Evolutionary conservation across 257 asterid genomes (phyloP).

Genomic region (Solanum raphanifolium): DNA sequence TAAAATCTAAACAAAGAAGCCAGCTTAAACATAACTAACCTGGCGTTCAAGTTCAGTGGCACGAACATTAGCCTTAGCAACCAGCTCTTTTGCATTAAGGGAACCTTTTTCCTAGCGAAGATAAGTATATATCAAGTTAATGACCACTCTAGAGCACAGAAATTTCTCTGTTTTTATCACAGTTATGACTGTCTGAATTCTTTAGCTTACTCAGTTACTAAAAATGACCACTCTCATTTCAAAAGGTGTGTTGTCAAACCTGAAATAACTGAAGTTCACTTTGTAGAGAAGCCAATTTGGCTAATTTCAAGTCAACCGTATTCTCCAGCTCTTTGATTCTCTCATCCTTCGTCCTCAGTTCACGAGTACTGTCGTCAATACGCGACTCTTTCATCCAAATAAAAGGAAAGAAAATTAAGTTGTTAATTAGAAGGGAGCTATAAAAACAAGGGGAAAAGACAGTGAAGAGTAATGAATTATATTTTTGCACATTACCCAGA

Average conservation of each 20-base stretch:
- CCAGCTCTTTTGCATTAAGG: slow-evolving; percentile 11
- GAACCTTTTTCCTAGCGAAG: slow-evolving; percentile 19
- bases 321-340: slow-evolving; percentile 22
- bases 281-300: slow-evolving; percentile 23
- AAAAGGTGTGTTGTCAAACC: slow-evolving; percentile 8
- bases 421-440: neutral
- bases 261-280: slow-evolving; percentile 15
- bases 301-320: slow-evolving; percentile 25
- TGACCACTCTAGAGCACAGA: neutral
- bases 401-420: neutral
- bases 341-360: slow-evolving; percentile 26
- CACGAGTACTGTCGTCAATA: slow-evolving; percentile 15
- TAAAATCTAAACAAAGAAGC: neutral
- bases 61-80: slow-evolving; percentile 20
- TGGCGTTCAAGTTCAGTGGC: slow-evolving; percentile 27
- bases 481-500: neutral
- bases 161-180: neutral
- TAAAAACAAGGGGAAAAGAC: neutral
- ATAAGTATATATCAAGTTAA: neutral
- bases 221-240: neutral
- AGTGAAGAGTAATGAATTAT: neutral
- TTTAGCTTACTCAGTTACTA: neutral
- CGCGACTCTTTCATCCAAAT: slow-evolving; percentile 13
- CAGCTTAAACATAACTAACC: slow-evolving; percentile 14
- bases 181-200: neutral